Evolutionary conservation across 2,329 filamentous ascomycete genomes (phyloP), one percentile per base, ranked within the genome.

Genomic region (Chaetomium globosum): DNA sequence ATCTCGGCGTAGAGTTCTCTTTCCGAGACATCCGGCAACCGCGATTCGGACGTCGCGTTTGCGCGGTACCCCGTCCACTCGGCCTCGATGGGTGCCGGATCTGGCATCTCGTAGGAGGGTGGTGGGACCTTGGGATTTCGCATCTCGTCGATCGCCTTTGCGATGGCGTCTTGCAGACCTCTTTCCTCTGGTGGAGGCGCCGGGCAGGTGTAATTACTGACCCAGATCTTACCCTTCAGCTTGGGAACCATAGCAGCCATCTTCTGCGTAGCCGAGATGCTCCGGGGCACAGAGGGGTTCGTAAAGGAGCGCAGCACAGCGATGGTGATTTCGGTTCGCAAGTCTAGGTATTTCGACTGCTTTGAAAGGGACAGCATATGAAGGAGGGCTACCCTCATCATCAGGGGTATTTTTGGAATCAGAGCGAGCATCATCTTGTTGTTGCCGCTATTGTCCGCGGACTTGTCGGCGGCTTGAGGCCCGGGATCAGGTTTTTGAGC

Each of bases 201-300:
- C 0, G 86, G 84, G 19, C 92, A 79, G 0, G 83, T 85, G 51
- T 90, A 88, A 62, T 86, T 89, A 71, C 88, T 89, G 28, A 96
- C 82, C 93, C 93, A 97, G 69, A 95, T 87, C 53, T 85, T 85
- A 3, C 92, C 92, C 74, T 91, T 93, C 73, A 96, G 80, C 0
- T 86, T 87, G 0, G 84, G 84, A 61, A 90, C 89, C 64, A 81
- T 85, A 53, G 85, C 78, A 1, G 85, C 84, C n/a, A 85, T 71
- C 51, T 78, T 80, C 76, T 97, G 94, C 7, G 84, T 78, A 66
- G 86, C 83, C 0, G 83, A 80, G 28, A 96, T 77, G 30, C 86
- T 80, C 12, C 71, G 74, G 0, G 82, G 80, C 19, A 77, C 78
- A 1, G 77, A 75, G 3, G 80, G 77, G 16, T 76, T 74, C 59